phyloP scores from a whole-genome alignment of 306 rosid species.

The Senna tora region DNA sequence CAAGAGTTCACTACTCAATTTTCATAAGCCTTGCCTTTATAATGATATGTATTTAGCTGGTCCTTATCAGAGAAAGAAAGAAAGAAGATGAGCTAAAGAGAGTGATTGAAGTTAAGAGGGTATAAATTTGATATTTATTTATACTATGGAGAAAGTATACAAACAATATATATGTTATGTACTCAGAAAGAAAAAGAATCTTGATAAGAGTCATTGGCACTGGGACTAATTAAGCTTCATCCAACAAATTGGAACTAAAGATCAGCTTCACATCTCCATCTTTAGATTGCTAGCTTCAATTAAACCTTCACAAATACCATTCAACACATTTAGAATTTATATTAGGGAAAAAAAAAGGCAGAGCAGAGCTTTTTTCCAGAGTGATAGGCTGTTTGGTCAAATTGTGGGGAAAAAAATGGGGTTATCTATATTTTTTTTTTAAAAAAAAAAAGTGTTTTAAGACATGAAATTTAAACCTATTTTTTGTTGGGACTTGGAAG shows the following conservation, averaged over 20 bases:
- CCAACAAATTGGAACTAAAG: constrained; percentile 45
- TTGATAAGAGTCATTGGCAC: constrained; percentile 35
- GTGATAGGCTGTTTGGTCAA: background rate
- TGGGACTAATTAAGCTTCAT: constrained; percentile 39
- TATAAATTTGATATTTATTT: constrained; percentile 49
- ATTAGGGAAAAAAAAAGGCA: background rate
- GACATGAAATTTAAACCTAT: too few species aligned
- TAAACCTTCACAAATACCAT: constrained; percentile 50
- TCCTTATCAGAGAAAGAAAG: background rate
- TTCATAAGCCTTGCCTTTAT: background rate
- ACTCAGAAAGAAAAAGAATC: constrained; percentile 50
- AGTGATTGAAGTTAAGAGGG: constrained; percentile 38
- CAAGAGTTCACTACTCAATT: background rate
- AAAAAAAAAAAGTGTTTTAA: too few species aligned
- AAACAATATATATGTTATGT: constrained; percentile 62
- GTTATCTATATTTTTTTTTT: too few species aligned
- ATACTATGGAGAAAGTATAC: constrained; percentile 59
- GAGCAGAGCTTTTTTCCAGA: constrained; percentile 9
- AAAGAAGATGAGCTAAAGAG: constrained; percentile 13
- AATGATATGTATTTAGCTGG: background rate
- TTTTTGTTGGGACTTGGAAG: too few species aligned
- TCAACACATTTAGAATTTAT: constrained; percentile 13
- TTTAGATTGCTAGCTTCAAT: constrained; percentile 66
- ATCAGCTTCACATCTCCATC: constrained; percentile 72
- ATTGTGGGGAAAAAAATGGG: background rate